Evolutionary conservation across 1,284 basidiomycete genomes (phyloP).

Genomic region (Heterobasidion irregulare): DNA sequence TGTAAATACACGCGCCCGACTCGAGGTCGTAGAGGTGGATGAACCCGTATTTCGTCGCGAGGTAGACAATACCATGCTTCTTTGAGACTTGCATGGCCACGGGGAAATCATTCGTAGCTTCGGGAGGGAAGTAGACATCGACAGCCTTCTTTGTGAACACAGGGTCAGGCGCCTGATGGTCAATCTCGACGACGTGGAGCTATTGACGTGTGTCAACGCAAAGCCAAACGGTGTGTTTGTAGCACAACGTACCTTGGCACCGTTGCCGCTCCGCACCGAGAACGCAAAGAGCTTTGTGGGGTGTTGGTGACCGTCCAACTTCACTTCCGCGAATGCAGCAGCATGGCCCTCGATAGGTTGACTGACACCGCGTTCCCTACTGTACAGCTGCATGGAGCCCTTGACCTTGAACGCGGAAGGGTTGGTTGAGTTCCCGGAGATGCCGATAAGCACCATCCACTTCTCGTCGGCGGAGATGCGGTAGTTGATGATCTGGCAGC

Average conservation of each 20-base stretch:
- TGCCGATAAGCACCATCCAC: conserved; percentile 96
- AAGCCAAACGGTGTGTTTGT: neutral
- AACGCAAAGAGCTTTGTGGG: conserved; percentile 94
- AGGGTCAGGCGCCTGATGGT: conserved; percentile 93
- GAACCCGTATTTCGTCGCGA: conserved; percentile 99
- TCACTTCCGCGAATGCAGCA: conserved; percentile 91
- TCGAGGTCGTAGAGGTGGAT: conserved; percentile 99
- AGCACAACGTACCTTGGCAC: conserved; percentile 75
- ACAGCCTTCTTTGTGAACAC: conserved; percentile 97
- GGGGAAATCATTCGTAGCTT: conserved; percentile 99
- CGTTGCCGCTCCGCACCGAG: conserved; percentile 89
- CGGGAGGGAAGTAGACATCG: conserved; percentile 98
- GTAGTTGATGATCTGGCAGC: conserved; percentile 99
- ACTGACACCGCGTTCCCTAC: conserved; percentile 86
- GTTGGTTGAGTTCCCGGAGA: conserved; percentile 88
- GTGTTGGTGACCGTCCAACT: conserved; percentile 78
- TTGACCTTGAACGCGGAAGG: conserved; percentile 97
- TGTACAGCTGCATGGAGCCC: conserved; percentile 94
- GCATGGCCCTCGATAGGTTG: conserved; percentile 99
- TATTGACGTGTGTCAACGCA: conserved; percentile 20
- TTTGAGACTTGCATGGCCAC: conserved; percentile 99
- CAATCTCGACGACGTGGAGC: conserved; percentile 99
- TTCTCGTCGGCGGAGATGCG: conserved; percentile 89
- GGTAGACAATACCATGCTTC: conserved; percentile 95
- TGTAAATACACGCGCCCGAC: conserved; percentile 98